These are phyloP conservation scores for Neurospora terricola DNA, from an alignment of 495 filamentous ascomycete species.

Conservation along the genomic window DNA sequence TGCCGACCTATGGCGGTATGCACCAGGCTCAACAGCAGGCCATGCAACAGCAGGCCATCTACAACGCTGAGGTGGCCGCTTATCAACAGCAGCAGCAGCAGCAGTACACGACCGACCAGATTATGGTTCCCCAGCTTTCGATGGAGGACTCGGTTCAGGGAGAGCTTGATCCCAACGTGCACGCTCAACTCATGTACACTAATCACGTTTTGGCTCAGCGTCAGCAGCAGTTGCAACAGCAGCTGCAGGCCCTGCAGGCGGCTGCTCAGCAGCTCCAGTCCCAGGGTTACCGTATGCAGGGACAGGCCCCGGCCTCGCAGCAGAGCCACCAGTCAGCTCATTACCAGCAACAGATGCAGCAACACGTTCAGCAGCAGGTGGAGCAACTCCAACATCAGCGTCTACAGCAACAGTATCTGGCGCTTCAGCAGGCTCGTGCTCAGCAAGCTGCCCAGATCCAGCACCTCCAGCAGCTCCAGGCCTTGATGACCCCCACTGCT, in stretches of 20 bases:
- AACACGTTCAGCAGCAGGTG: constrained; percentile 18
- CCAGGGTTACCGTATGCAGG: constrained; percentile 55
- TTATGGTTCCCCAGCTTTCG: constrained; percentile 70
- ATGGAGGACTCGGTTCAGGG: constrained; percentile 54
- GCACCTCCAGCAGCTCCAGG: constrained; percentile 58
- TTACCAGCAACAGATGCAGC: constrained; percentile 35
- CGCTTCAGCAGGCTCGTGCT: neutral
- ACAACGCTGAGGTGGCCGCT: neutral
- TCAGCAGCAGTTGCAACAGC: constrained; percentile 68
- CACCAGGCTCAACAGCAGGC: constrained; percentile 9
- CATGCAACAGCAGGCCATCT: neutral
- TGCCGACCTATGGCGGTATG: constrained; percentile 30
- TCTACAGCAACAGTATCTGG: neutral
- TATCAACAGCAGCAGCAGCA: constrained; percentile 29
- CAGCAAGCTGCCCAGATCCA: constrained; percentile 17
- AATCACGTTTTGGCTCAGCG: constrained; percentile 80
- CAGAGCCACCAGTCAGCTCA: constrained; percentile 32
- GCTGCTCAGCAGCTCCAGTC: constrained; percentile 76
- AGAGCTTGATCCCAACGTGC: constrained; percentile 70
- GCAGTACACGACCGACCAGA: constrained; percentile 60
- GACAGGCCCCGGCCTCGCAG: constrained; percentile 32
- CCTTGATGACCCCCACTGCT: constrained; percentile 40
- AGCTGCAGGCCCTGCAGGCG: constrained; percentile 45
- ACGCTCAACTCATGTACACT: constrained; percentile 74
- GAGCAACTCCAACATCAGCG: constrained; percentile 33